A percentile compares a stretch with the other conserved stretches of the same genome.
These are phyloP conservation scores for Boletus semigastroideus DNA, from an alignment of 1,284 basidiomycete genomes.

Conservation along the genomic window DNA sequence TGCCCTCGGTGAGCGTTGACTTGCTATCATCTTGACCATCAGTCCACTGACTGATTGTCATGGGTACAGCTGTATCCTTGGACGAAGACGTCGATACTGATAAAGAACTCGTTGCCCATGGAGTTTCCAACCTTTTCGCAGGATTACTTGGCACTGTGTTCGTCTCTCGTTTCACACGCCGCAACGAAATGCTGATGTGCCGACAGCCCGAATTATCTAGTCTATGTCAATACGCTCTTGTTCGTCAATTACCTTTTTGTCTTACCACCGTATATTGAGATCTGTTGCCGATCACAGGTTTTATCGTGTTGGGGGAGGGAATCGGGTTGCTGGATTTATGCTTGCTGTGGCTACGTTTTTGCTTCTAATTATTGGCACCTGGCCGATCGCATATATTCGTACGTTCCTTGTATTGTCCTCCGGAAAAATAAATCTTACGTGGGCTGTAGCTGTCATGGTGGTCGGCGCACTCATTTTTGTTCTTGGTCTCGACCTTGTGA, in stretches of 20 bases:
- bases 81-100: constrained; percentile 92
- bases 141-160: constrained; percentile 83
- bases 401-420: constrained; percentile 35
- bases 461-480: constrained; percentile 94
- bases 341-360: constrained; percentile 76
- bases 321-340: constrained; percentile 82
- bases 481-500: constrained; percentile 90
- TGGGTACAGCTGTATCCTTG: constrained; percentile 76
- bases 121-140: constrained; percentile 85
- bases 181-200: constrained; percentile 9
- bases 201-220: constrained; percentile 74
- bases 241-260: constrained; percentile 39
- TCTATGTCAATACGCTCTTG: constrained; percentile 90
- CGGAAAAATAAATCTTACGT: background rate
- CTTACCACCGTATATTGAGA: constrained; percentile 5
- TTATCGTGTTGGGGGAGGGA: constrained; percentile 92
- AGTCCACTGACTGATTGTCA: background rate
- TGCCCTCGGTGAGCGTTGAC: constrained; percentile 63
- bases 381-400: constrained; percentile 88
- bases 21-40: background rate
- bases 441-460: constrained; percentile 76
- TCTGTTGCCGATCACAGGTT: constrained; percentile 48
- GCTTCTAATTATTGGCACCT: constrained; percentile 81
- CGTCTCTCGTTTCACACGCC: constrained; percentile 23
- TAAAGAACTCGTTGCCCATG: constrained; percentile 91